Evolutionary conservation across 106 monocot species (phyloP), one percentile per base, ranked within the genome.

Genomic region (Alisma plantagoaquatica): DNA sequence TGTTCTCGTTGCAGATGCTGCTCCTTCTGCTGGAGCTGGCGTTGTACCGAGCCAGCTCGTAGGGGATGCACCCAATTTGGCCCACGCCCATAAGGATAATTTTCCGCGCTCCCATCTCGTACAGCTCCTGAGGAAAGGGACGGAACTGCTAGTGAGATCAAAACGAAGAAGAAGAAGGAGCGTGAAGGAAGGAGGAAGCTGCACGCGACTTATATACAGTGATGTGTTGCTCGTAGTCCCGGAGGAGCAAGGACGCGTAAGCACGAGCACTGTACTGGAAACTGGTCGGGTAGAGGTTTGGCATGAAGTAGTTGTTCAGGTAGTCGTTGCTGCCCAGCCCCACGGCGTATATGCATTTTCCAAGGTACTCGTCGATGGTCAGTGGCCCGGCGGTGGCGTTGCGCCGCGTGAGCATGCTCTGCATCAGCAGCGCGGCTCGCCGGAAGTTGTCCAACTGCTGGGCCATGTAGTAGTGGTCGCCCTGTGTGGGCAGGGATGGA

Each of bases 51-150:
- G 91, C 91, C 27, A 91, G 66, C 66, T 91, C 78, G 17, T 91
- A 84, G 8, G 91, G 91, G 23, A 83, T 91, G 81, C 91, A 91
- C 1, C 91, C 91, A 17, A 91, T 77, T 71, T 78, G 78, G 1
- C 91, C 91, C 0, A 91, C 49, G 1, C 85, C 91, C 0, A 57
- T 43, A 1, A 81, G 11, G 0, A 25, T 78, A 51, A 91, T 43
- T 49, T 85, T 91, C 3, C 91, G 48, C 6, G 85, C 91, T 2
- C 91, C 91, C n/a, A 80, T 41, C 15, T 91, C 57, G 18, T 91
- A 91, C 15, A 91, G 8, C 18, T 72, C 55, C 91, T 85, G 62
- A 27, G 51, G 33, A 38, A 6, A 6, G 14, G n/a, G n/a, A n/a
- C n/a, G 35, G 14, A 14, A 38, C 22, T 27, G 63, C 16, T 12